These are phyloP conservation scores for Fusarium mangiferae DNA, from an alignment of 2,329 filamentous ascomycete genomes.

Conservation along the genomic window DNA sequence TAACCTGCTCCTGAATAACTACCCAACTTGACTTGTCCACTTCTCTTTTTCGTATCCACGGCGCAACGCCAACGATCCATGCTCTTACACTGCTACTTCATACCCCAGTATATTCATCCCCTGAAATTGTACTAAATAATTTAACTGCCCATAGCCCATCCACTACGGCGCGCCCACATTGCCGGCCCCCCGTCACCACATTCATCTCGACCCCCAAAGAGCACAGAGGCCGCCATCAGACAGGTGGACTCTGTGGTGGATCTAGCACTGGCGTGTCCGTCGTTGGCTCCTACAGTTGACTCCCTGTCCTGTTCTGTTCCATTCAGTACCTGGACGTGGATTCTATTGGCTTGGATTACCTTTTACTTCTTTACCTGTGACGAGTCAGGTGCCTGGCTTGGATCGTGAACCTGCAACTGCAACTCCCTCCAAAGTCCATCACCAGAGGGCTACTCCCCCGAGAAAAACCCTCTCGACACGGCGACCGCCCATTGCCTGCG, in stretches of 20 bases:
- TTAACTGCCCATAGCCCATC: slow-evolving; percentile 36
- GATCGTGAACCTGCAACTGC: slow-evolving; percentile 46
- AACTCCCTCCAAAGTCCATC: slow-evolving; percentile 40
- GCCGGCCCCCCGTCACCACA: slow-evolving; percentile 26
- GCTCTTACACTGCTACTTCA: slow-evolving; percentile 32
- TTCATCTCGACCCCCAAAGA: slow-evolving; percentile 25
- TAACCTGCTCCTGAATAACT: slow-evolving; percentile 6
- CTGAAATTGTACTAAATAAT: slow-evolving; percentile 38
- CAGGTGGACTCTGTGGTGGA: slow-evolving; percentile 41
- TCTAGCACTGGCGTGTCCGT: slow-evolving; percentile 36
- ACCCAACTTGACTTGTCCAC: background rate
- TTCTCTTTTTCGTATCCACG: slow-evolving; percentile 31
- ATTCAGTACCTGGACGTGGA: slow-evolving; percentile 26
- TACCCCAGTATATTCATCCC: slow-evolving; percentile 39
- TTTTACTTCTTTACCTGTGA: slow-evolving; percentile 36
- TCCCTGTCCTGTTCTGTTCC: slow-evolving; percentile 30
- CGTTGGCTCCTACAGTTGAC: slow-evolving; percentile 30
- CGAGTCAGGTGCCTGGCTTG: slow-evolving; percentile 35
- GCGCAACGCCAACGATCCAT: slow-evolving; percentile 32
- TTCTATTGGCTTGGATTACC: slow-evolving; percentile 25
- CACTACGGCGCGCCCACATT: slow-evolving; percentile 32
- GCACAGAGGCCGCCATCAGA: slow-evolving; percentile 39
- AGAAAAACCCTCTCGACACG: slow-evolving; percentile 30
- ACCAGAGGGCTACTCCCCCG: slow-evolving; percentile 28
- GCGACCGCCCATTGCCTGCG: slow-evolving; percentile 38